Conservation (phyloP, 768 basidiomycete genomes). For the Macrolepiota albuminosa region DNA sequence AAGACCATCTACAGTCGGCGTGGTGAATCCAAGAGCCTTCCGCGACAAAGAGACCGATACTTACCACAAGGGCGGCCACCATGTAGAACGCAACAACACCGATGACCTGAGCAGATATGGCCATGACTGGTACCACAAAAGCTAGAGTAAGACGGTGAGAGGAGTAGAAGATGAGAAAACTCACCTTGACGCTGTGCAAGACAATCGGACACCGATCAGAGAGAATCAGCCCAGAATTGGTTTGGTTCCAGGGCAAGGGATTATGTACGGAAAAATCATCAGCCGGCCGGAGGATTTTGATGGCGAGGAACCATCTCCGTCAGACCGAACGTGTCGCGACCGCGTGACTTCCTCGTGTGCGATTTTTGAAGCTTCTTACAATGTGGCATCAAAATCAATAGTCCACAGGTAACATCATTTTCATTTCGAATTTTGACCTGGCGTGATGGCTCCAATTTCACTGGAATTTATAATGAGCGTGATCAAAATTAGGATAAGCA, state of each 20-base stretch:
- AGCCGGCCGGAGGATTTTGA: background rate
- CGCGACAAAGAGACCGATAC: constrained; percentile 20
- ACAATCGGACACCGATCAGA: background rate
- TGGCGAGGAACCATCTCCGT: background rate
- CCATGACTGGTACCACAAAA: constrained; percentile 8
- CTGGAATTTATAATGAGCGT: background rate
- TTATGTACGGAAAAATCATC: background rate
- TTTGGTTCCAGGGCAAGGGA: background rate
- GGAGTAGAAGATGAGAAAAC: background rate
- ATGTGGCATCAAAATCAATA: background rate
- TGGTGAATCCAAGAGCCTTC: background rate
- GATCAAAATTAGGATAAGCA: too few relatives aligned
- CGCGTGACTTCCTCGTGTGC: background rate
- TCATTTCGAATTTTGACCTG: background rate
- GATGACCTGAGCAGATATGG: constrained; percentile 21
- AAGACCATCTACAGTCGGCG: constrained; percentile 54
- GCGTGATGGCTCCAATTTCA: background rate
- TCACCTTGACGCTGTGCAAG: background rate
- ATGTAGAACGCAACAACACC: constrained; percentile 57
- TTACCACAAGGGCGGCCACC: constrained; percentile 62
- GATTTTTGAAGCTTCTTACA: background rate
- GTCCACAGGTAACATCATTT: background rate
- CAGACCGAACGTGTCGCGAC: background rate
- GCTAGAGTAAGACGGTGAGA: constrained; percentile 1
- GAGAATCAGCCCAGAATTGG: background rate